Evolutionary conservation across 495 filamentous ascomycete species (phyloP).

Genomic region (Penicillium maclennaniae): DNA sequence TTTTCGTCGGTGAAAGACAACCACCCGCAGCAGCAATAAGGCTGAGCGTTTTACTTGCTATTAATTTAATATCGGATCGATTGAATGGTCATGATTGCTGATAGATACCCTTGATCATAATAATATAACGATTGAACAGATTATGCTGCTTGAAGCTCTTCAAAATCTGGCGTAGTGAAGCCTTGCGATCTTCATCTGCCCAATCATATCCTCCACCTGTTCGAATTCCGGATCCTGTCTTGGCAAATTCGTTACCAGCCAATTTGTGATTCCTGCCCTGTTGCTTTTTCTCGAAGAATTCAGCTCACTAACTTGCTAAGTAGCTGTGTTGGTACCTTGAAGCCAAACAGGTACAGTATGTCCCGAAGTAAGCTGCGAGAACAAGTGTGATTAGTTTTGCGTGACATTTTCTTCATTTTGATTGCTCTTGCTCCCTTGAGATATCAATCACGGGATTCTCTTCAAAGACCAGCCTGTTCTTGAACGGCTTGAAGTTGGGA

Average conservation of each 20-base stretch:
- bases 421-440: too few species aligned
- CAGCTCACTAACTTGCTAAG: too few species aligned
- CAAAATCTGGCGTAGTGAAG: not conserved
- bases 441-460: too few species aligned
- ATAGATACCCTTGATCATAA: constrained; percentile 21
- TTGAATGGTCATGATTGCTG: constrained; percentile 4
- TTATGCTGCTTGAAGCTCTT: not conserved
- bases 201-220: not conserved
- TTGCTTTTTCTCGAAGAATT: too few species aligned
- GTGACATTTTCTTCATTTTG: too few species aligned
- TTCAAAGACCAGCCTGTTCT: too few species aligned
- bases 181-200: not conserved
- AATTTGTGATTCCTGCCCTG: too few species aligned
- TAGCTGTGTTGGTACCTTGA: too few species aligned
- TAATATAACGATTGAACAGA: constrained; percentile 1
- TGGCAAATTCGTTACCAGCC: not conserved
- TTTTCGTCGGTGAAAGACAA: constrained; percentile 35
- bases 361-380: too few species aligned
- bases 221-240: not conserved
- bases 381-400: too few species aligned
- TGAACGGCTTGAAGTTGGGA: too few species aligned
- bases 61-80: constrained; percentile 4
- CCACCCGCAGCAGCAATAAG: constrained; percentile 13
- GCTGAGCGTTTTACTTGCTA: not conserved
- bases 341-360: too few species aligned